Evolutionary conservation across 2,329 filamentous ascomycete species (phyloP), one percentile per base, ranked within the genome.

Genomic region (Neoascochyta sp.): DNA sequence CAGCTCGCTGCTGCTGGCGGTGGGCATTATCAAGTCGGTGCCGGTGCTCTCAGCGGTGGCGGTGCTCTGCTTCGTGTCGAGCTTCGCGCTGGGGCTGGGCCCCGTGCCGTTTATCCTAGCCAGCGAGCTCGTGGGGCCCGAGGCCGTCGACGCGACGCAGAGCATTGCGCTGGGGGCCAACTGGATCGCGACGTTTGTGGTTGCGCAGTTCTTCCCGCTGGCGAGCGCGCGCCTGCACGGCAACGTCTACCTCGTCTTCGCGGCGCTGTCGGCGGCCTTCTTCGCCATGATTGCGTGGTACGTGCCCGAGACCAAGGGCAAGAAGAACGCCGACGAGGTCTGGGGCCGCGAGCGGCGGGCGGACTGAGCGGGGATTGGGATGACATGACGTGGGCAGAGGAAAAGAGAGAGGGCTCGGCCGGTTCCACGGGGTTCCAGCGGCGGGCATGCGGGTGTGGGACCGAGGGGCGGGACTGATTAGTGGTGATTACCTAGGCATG

Each of bases 51-150:
- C 87, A 0, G 89, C 87, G 0, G 55, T 94, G 0, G 79, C 86
- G 0, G 88, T 93, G 0, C 70, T 95, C 8, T 67, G 83, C 15
- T 98, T 96, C 52, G 92, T 96, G 2, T 82, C 78, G 4, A 87
- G 84, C 54, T 98, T 95, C 49, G 92, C 86, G 0, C 76, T 95
- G 9, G 92, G 92, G 0, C 74, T 98, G 0, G 92, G 92, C 0
- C 92, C 92, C 0, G 86, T 98, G 1, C 92, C 92, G 0, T 98
- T 96, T 62, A 93, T 96, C 45, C 74, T 98, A 25, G 83, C 89
- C 0, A 89, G 86, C 2, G 92, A 96, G 63, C 76, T 96, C 3
- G 92, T 96, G 1, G 84, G 81, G 0, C 81, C 87, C 9, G 87
- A 95, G 57, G 92, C 90, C 0, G 88, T 95, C 0, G 89, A 90